phyloP scores from a whole-genome alignment of 768 basidiomycete genomes.

The Tricholomella constricta region DNA sequence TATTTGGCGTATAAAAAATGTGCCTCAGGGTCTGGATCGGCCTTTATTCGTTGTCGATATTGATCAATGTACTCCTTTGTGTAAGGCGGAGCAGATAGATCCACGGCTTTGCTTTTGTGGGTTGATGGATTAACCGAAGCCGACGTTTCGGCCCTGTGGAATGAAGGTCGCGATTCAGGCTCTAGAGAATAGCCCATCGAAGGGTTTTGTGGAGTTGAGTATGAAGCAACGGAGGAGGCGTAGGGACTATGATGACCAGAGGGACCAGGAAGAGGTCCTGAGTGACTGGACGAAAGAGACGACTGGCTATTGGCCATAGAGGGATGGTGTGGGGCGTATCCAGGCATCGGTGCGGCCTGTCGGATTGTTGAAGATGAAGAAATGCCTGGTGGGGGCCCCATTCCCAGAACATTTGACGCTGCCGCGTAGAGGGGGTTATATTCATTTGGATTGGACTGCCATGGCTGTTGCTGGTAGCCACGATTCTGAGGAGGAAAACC shows the following conservation, averaged over 20 bases:
- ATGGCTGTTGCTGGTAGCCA: constrained; percentile 15
- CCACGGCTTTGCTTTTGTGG: constrained; percentile 77
- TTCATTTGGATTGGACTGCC: constrained; percentile 37
- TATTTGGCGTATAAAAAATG: constrained; percentile 99
- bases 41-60: constrained; percentile 96
- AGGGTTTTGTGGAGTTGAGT: constrained; percentile 19
- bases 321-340: constrained; percentile 20
- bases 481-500: constrained; percentile 25
- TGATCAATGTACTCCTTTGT: constrained; percentile 97
- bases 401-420: constrained; percentile 79
- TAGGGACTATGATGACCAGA: constrained; percentile 13
- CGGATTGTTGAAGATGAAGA: constrained; percentile 19
- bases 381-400: constrained; percentile 61
- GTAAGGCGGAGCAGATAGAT: constrained; percentile 81
- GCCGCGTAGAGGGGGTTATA: constrained; percentile 70
- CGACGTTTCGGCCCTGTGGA: constrained; percentile 60
- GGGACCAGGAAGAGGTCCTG: constrained; percentile 29
- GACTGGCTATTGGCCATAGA: constrained; percentile 22
- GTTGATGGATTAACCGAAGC: constrained; percentile 59
- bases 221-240: constrained; percentile 25
- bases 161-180: constrained; percentile 56
- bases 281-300: constrained; percentile 33
- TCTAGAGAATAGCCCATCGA: constrained; percentile 40
- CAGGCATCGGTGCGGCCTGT: constrained; percentile 24
- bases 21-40: constrained; percentile 96